Conservation (phyloP, 805 yeast species). For the Sugiyamaella floridensis region DNA sequence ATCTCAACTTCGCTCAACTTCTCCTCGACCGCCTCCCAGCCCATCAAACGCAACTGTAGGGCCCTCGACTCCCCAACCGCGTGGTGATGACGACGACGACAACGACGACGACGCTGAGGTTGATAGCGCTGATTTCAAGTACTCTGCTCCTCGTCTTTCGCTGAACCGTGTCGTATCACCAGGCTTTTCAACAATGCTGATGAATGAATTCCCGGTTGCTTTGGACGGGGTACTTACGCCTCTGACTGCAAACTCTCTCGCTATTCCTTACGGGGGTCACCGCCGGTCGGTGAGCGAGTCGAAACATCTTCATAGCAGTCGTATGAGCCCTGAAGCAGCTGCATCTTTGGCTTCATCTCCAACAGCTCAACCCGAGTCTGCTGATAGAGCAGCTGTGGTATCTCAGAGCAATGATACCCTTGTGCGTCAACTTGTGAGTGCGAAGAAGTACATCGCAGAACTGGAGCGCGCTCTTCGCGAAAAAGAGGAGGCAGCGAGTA, state of each 20-base stretch:
- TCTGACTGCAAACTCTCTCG: neutral
- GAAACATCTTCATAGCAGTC: neutral
- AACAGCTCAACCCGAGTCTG: neutral
- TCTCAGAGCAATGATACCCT: constrained; percentile 7
- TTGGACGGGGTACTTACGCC: neutral
- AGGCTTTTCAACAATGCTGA: neutral
- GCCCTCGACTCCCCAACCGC: neutral
- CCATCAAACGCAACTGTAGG: neutral
- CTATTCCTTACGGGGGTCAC: neutral
- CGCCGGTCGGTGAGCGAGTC: constrained; percentile 4
- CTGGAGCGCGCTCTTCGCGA: constrained; percentile 21
- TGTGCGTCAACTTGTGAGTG: constrained; percentile 21
- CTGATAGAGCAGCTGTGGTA: neutral
- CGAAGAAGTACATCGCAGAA: constrained; percentile 25
- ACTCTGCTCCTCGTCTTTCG: neutral
- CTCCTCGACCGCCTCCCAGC: constrained; percentile 14
- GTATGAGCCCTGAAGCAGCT: neutral
- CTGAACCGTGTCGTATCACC: neutral
- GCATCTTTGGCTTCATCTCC: neutral
- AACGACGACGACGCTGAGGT: neutral
- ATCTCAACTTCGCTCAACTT: constrained; percentile 14
- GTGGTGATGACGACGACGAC: neutral
- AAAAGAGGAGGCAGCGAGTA: constrained; percentile 8
- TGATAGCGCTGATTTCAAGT: neutral
- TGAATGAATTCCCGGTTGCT: neutral